Conservation (phyloP, 2,329 filamentous ascomycete genomes). For the Laburnicola sp. region DNA sequence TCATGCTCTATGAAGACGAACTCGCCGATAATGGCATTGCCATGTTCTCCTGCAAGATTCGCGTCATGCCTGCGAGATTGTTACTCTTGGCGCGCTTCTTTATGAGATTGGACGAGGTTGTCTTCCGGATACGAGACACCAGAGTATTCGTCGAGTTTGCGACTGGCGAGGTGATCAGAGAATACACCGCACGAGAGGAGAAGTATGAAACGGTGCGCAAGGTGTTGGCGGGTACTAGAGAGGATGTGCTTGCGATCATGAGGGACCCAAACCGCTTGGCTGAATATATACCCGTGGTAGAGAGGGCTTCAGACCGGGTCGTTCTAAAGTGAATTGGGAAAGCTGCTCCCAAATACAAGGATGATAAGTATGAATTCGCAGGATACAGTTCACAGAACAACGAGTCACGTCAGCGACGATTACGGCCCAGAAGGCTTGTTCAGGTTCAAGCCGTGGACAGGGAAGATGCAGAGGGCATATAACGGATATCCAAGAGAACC, state of each 20-base stretch:
- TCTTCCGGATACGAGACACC: conserved; percentile 86
- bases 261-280: conserved; percentile 75
- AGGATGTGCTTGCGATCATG: conserved; percentile 75
- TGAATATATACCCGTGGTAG: conserved; percentile 64
- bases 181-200: conserved; percentile 88
- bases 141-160: conserved; percentile 89
- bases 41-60: conserved; percentile 83
- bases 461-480: too few relatives aligned
- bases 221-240: conserved; percentile 58
- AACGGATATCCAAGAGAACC: too few relatives aligned
- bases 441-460: too few relatives aligned
- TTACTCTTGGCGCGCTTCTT: conserved; percentile 85
- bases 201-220: conserved; percentile 73
- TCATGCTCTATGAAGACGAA: conserved; percentile 95
- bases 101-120: conserved; percentile 87
- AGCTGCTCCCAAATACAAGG: too few relatives aligned
- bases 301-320: conserved; percentile 65
- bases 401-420: too few relatives aligned
- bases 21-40: conserved; percentile 96
- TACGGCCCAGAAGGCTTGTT: too few relatives aligned
- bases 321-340: conserved; percentile 41
- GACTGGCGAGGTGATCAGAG: conserved; percentile 75
- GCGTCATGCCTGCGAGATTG: conserved; percentile 88
- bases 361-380: too few relatives aligned
- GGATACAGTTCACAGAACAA: too few relatives aligned